Conservation (phyloP, 768 basidiomycete species). For the Hericium alpestre region DNA sequence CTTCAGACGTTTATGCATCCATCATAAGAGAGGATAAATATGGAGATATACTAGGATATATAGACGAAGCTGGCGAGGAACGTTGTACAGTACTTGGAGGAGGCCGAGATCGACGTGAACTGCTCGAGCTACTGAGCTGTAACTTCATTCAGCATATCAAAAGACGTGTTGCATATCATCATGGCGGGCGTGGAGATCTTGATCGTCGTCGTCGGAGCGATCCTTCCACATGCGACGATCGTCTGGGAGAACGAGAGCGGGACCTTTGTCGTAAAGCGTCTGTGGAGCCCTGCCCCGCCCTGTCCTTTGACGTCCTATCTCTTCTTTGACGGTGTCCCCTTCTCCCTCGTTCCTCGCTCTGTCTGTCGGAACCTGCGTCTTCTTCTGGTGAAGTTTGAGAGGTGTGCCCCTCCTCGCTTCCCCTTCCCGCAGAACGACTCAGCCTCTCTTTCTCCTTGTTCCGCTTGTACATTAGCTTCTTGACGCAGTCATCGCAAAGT, state of each 20-base stretch:
- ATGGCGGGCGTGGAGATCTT: not conserved
- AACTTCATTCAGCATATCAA: no score
- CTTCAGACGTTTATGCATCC: conserved; percentile 38
- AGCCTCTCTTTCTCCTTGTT: conserved; percentile 44
- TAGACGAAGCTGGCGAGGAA: not conserved
- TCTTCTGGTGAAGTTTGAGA: not conserved
- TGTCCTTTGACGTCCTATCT: not conserved
- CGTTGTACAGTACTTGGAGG: no score
- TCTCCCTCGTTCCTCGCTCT: not conserved
- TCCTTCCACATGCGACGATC: not conserved
- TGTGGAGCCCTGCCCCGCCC: not conserved
- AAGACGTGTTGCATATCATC: not conserved
- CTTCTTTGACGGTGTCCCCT: not conserved
- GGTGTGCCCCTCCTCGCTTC: not conserved
- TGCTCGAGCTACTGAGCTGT: no score
- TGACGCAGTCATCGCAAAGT: conserved; percentile 65
- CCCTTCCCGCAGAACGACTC: not conserved
- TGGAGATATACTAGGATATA: not conserved
- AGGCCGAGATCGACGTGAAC: no score
- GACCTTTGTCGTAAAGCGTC: not conserved
- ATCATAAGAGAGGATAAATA: conserved; percentile 12
- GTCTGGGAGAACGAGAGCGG: conserved; percentile 12
- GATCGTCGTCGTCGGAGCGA: conserved; percentile 2
- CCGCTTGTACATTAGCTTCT: conserved; percentile 83
- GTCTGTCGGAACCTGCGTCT: not conserved